Evolutionary conservation across 352 stramenopile genomes (phyloP).

Genomic region (Phytopythium vexans): DNA sequence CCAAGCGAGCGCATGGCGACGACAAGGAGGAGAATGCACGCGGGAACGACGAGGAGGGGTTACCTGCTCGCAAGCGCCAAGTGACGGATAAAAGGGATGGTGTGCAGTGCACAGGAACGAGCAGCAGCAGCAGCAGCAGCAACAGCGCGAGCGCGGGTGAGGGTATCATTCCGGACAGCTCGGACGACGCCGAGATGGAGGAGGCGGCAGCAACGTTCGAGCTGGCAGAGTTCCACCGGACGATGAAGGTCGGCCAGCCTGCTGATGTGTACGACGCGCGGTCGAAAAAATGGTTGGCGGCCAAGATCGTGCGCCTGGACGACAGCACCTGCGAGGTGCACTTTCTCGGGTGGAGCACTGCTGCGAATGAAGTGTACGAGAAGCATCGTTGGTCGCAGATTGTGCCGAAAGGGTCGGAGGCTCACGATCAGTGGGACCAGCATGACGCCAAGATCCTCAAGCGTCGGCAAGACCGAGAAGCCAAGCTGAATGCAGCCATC

Average conservation of each 20-base stretch:
- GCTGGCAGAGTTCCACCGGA: constrained; percentile 26
- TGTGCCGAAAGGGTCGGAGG: constrained; percentile 32
- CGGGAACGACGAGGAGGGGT: background rate
- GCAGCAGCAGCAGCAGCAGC: background rate
- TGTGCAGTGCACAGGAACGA: background rate
- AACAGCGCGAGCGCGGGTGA: constrained; percentile 17
- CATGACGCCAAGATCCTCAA: constrained; percentile 47
- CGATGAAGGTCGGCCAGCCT: constrained; percentile 30
- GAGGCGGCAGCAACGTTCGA: constrained; percentile 16
- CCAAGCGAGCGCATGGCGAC: constrained; percentile 1
- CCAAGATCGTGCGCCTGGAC: constrained; percentile 40
- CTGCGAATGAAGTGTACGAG: constrained; percentile 46
- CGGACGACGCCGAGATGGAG: constrained; percentile 30
- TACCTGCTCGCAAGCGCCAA: background rate
- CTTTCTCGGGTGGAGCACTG: constrained; percentile 68
- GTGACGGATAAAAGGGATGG: background rate
- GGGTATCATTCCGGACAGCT: constrained; percentile 15
- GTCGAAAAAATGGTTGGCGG: constrained; percentile 53
- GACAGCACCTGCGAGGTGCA: constrained; percentile 39
- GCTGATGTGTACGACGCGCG: constrained; percentile 59
- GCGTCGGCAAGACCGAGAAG: constrained; percentile 19
- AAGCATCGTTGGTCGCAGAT: constrained; percentile 29
- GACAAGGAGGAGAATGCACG: background rate
- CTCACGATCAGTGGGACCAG: constrained; percentile 31
- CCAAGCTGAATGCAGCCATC: constrained; percentile 11